Evolutionary conservation across 257 asterid species (phyloP).

Genomic region (Fraxinus anomala): DNA sequence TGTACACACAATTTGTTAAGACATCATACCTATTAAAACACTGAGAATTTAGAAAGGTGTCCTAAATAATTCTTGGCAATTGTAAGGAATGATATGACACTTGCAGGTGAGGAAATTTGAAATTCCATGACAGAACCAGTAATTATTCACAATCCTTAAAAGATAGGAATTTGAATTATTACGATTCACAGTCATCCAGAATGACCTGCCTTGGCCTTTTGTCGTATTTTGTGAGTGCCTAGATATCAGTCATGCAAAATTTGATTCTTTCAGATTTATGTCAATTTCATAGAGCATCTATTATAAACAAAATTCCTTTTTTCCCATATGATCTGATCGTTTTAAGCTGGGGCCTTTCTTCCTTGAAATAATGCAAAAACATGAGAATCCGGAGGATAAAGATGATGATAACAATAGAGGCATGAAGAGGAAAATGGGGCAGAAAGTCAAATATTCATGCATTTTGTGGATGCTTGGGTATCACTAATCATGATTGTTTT

Average conservation of each 20-base stretch:
- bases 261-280: background rate
- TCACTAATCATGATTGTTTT: slow-evolving; percentile 2
- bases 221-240: background rate
- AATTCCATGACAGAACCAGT: slow-evolving; percentile 10
- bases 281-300: background rate
- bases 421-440: background rate
- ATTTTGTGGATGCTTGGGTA: background rate
- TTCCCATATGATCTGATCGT: background rate
- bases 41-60: background rate
- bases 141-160: slow-evolving; percentile 5
- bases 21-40: slow-evolving; percentile 23
- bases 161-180: background rate
- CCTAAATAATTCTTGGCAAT: slow-evolving; percentile 11
- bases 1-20: background rate
- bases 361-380: background rate
- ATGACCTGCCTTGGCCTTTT: background rate
- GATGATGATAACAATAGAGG: background rate
- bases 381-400: background rate
- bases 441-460: background rate
- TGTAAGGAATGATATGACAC: slow-evolving; percentile 2
- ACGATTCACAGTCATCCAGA: background rate
- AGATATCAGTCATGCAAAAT: background rate
- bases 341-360: background rate
- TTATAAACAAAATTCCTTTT: background rate
- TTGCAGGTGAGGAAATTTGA: slow-evolving; percentile 19